Conservation (phyloP, 23 red algal species). For the Cyanidiococcus yangmingshanensis region DNA sequence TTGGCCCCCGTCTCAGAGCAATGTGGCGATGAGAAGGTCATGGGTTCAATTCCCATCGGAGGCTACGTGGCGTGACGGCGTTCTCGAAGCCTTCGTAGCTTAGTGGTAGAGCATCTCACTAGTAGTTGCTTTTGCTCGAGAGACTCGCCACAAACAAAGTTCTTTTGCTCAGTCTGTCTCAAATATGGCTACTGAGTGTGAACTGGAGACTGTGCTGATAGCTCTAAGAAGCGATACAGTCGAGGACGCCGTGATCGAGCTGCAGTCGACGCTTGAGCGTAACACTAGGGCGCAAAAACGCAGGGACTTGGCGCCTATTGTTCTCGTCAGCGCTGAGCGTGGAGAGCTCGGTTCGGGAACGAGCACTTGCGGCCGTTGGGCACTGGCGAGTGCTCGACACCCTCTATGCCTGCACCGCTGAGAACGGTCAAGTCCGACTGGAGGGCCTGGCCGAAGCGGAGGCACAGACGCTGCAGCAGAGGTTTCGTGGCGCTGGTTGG, state of each 20-base stretch:
- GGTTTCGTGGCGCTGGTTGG: neutral
- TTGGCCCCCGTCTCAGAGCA: neutral
- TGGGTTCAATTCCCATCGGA: constrained; percentile 17
- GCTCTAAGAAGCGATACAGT: neutral
- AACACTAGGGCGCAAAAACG: too few relatives aligned
- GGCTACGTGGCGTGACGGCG: neutral
- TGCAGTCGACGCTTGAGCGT: too few relatives aligned
- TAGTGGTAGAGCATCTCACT: constrained; percentile 21
- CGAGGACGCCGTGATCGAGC: neutral
- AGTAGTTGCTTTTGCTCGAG: constrained; percentile 2
- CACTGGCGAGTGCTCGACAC: neutral
- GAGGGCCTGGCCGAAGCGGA: neutral
- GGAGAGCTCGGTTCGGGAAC: neutral
- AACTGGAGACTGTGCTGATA: too few relatives aligned
- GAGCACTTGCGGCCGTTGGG: neutral
- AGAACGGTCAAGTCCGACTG: neutral
- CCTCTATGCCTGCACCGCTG: neutral
- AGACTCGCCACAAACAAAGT: too few relatives aligned
- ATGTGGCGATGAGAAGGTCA: constrained; percentile 15
- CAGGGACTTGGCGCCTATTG: too few relatives aligned
- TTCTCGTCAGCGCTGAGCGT: too few relatives aligned
- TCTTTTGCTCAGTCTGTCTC: too few relatives aligned
- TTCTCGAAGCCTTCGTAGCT: constrained; percentile 8
- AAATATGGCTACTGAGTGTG: too few relatives aligned
- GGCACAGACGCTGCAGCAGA: neutral